phyloP scores from a whole-genome alignment of 1,284 basidiomycete genomes.

The Sphaerobolus stellatus region DNA sequence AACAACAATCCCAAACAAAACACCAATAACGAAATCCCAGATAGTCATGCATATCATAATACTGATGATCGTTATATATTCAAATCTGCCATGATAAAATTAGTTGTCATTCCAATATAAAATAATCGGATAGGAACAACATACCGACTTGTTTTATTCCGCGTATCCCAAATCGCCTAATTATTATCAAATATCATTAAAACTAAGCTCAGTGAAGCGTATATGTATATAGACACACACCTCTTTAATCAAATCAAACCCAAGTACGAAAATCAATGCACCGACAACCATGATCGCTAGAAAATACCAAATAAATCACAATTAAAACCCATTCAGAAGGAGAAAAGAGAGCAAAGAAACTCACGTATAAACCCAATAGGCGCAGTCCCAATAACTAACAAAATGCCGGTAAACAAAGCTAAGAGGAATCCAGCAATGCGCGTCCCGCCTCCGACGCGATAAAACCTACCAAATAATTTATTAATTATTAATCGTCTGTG shows the following conservation, averaged over 20 bases:
- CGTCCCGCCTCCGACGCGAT: slow-evolving; percentile 89
- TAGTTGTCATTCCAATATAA: neutral
- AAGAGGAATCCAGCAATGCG: slow-evolving; percentile 86
- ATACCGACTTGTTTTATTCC: slow-evolving; percentile 80
- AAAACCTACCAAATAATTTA: slow-evolving; percentile 58
- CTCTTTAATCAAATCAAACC: slow-evolving; percentile 92
- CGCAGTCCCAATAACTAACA: slow-evolving; percentile 82
- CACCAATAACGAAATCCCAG: slow-evolving; percentile 94
- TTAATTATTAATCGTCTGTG: neutral
- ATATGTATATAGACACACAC: slow-evolving; percentile 8
- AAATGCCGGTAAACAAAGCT: slow-evolving; percentile 67
- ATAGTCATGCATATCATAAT: slow-evolving; percentile 91
- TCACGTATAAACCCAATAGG: slow-evolving; percentile 87
- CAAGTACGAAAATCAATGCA: slow-evolving; percentile 92
- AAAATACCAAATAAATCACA: neutral
- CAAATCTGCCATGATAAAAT: slow-evolving; percentile 41
- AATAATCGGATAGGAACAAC: slow-evolving; percentile 37
- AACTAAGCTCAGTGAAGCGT: too few species aligned
- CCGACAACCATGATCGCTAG: slow-evolving; percentile 86
- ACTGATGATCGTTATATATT: slow-evolving; percentile 76
- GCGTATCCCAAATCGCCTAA: slow-evolving; percentile 89
- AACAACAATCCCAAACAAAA: slow-evolving; percentile 88
- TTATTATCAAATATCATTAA: neutral
- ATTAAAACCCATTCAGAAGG: neutral
- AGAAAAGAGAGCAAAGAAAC: slow-evolving; percentile 30